Base-by-base conservation (phyloP, 305 asterid species). In the Fraxinus angustifolia region DNA sequence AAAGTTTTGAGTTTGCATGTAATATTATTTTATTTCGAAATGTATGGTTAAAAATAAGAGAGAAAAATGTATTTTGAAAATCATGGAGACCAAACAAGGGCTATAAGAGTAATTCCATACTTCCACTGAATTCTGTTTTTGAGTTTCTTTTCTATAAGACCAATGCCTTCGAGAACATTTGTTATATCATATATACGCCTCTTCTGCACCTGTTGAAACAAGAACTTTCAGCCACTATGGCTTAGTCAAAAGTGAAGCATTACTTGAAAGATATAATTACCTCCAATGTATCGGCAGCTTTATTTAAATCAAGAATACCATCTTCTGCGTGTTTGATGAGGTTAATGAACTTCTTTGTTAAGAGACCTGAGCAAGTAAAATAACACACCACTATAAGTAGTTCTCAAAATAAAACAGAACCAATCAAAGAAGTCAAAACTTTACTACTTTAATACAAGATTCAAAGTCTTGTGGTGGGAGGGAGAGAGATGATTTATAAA, bases 141-240 rank as follows among this genome's bases (percentile, higher is more conserved):
- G 87, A 94, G 91, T 86, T 91, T 96, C 93, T 94, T 96, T 79
- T 96, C 99, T 84, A 96, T 94, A 82, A 96, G 98, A 70, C 99
- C 99, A 86, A 96, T 91, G 90, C 99, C 99, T 92, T 96, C 99
- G 81, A 96, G 95, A 84, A 96, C 99, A 90, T 96, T 96, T 79
- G 99, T 96, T 87, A 96, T 96, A 86, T 96, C 99, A 84, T 96
- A 96, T 89, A 96, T 96, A 83, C 98, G 99, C 92, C 99, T 93
- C 89, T 96, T 96, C 87, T 96, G 99, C 67, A 96, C 99, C 99
- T 96, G 95, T 85, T 83, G 81, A 50, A 62, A 78, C 26, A 77
- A 56, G 23, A 71, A 84, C 50, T 36, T 38, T 85, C 76, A 89
- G 88, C 84, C 28, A 81, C 78, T 36, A 67, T 48, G 62, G 83